Conservation (phyloP, 2,329 filamentous ascomycete species). For the Fonsecaea erecta region DNA sequence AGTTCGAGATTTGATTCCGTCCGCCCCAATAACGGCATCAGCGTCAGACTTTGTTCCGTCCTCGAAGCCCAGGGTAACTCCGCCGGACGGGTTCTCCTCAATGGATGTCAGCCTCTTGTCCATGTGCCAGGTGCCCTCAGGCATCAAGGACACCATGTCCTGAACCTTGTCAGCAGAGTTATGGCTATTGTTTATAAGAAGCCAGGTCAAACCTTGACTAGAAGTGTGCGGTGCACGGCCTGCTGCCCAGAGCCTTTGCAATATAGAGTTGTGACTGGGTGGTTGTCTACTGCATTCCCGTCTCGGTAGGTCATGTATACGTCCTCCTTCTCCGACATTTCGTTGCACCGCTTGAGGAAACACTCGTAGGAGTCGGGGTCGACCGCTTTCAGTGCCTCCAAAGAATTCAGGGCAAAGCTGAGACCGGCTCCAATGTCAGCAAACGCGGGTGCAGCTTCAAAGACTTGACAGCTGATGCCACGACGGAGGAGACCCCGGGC, state of each 20-base stretch:
- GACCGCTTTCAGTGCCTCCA: conserved; percentile 39
- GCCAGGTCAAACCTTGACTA: background rate
- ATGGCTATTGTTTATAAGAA: background rate
- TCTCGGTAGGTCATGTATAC: conserved; percentile 9
- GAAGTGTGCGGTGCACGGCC: background rate
- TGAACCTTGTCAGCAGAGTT: background rate
- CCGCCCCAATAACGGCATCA: conserved; percentile 60
- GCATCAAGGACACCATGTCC: conserved; percentile 30
- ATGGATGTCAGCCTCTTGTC: conserved; percentile 45
- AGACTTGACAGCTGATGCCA: conserved; percentile 39
- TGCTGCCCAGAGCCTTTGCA: conserved; percentile 10
- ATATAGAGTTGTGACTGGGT: conserved; percentile 1
- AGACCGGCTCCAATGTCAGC: conserved; percentile 29
- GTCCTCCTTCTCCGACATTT: conserved; percentile 8
- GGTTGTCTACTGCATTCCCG: conserved; percentile 1
- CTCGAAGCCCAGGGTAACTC: conserved; percentile 46
- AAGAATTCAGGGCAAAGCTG: conserved; percentile 19
- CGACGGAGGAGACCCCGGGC: conserved; percentile 45
- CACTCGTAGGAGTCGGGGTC: conserved; percentile 48
- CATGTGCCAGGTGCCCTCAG: conserved; percentile 43
- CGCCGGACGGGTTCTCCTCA: conserved; percentile 36
- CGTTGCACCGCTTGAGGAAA: conserved; percentile 39
- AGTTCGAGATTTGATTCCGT: conserved; percentile 62
- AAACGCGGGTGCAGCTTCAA: conserved; percentile 28
- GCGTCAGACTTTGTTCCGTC: conserved; percentile 53